Conservation (phyloP, 345 rosid species). For the Lumnitzera littorea region DNA sequence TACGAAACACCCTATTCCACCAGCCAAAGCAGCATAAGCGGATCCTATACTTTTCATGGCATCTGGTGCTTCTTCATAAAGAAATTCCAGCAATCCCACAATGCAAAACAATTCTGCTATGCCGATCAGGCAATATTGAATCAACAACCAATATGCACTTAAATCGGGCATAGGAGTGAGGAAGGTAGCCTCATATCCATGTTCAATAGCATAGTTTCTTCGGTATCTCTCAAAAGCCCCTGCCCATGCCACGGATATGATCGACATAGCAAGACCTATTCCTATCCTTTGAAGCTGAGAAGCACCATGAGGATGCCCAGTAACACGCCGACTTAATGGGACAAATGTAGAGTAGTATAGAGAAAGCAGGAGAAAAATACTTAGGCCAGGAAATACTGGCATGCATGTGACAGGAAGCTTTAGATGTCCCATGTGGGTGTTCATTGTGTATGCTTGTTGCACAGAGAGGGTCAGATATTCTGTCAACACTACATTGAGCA, state of each 20-base stretch:
- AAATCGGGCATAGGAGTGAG: slow-evolving; percentile 55
- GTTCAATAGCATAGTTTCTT: slow-evolving; percentile 57
- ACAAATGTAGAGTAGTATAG: slow-evolving; percentile 69
- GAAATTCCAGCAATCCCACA: slow-evolving; percentile 75
- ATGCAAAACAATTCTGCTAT: slow-evolving; percentile 85
- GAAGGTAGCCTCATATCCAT: slow-evolving; percentile 49
- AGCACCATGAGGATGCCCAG: slow-evolving; percentile 86
- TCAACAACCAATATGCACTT: slow-evolving; percentile 78
- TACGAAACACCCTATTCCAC: slow-evolving; percentile 77
- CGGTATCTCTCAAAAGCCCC: slow-evolving; percentile 70
- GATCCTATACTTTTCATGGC: slow-evolving; percentile 98
- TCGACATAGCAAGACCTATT: slow-evolving; percentile 64
- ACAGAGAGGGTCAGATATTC: slow-evolving; percentile 83
- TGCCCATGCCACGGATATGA: slow-evolving; percentile 64
- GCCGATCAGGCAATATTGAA: slow-evolving; percentile 80
- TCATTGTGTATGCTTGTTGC: slow-evolving; percentile 80
- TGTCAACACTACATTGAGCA: slow-evolving; percentile 58
- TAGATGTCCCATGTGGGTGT: slow-evolving; percentile 58
- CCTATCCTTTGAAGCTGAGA: slow-evolving; percentile 95
- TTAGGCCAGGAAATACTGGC: slow-evolving; percentile 92
- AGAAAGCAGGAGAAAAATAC: slow-evolving; percentile 64
- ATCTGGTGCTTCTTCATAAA: slow-evolving; percentile 89
- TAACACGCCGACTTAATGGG: slow-evolving; percentile 59
- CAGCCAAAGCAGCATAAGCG: slow-evolving; percentile 80
- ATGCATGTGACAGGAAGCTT: slow-evolving; percentile 88